Percentiles rank a stretch among this genome's conserved stretches.
phyloP scores from a whole-genome alignment of 352 stramenopile genomes.

The Halophytophthora batemanensis region DNA sequence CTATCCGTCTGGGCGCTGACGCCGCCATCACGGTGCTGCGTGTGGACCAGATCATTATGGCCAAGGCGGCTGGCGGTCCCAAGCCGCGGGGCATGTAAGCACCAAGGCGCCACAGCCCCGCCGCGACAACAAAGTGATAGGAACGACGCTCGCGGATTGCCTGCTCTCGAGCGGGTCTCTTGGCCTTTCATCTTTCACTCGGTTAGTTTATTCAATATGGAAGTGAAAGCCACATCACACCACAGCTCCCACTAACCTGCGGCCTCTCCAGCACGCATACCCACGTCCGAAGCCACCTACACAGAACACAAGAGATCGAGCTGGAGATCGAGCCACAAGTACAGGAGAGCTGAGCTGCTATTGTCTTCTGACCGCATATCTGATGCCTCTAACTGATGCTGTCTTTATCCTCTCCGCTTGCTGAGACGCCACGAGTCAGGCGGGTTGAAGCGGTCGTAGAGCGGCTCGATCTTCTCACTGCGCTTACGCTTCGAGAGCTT shows the following conservation, averaged over 20 bases:
- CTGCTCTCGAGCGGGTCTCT: conserved; percentile 19
- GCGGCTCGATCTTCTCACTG: conserved; percentile 99
- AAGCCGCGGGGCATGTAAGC: conserved; percentile 87
- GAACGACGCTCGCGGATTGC: conserved; percentile 18
- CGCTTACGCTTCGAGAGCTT: conserved; percentile 98
- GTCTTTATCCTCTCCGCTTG: conserved; percentile 89
- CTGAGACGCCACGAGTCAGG: conserved; percentile 97
- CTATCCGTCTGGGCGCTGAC: conserved; percentile 96
- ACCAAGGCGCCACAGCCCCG: neutral
- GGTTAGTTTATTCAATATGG: conserved; percentile 67
- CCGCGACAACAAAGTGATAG: conserved; percentile 9
- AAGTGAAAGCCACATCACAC: conserved; percentile 26
- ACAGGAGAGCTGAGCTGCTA: no score
- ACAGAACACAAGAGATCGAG: no score
- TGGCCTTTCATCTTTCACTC: conserved; percentile 34
- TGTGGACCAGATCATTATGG: conserved; percentile 99
- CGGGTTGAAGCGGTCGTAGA: conserved; percentile 98
- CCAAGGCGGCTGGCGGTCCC: conserved; percentile 92
- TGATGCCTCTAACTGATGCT: no score
- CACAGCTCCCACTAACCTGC: no score
- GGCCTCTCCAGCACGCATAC: no score
- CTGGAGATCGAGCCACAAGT: no score
- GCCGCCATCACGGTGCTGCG: conserved; percentile 97
- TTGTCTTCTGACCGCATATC: no score
- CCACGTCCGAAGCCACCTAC: no score